Evolutionary conservation across 331 rosid genomes (phyloP), one percentile per base, ranked within the genome.

Genomic region (Cucumis variabilis): DNA sequence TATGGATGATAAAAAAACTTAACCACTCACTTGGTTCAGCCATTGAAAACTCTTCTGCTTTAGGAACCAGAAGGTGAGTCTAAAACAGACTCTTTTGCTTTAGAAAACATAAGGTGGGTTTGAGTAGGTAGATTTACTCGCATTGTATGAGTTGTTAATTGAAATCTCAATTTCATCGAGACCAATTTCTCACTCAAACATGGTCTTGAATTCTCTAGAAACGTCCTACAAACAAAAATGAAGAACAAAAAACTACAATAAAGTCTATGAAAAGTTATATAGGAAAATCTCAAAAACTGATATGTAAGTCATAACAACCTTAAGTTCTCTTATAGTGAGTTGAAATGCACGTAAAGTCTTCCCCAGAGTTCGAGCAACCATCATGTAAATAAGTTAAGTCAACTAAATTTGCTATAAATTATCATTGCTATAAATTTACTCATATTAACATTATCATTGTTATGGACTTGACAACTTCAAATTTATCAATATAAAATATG

Each of bases 351-450:
- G 98, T 87, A 97, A 87, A 7, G 99, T 97, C 90, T 97, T 96
- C 37, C 99, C 99, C 82, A 97, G 87, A 89, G 89, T 97, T 51
- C 99, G 94, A 88, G 99, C 99, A 93, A 97, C 98, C 99, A 95
- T 92, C 92, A 91, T 86, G 83, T 60, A 41, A 62, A 27, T 30
- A 48, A 71, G 28, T 28, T 17, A 27, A 58, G 70, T 8, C 5
- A 13, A 78, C 83, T 50, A 78, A 24, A 51, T 25, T 78, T 9
- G 13, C n/a, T n/a, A n/a, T n/a, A n/a, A n/a, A n/a, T n/a, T n/a
- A n/a, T n/a, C n/a, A n/a, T n/a, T n/a, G n/a, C n/a, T n/a, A n/a
- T n/a, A 48, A 62, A 76, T 21, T 76, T 76, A 0, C 4, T 44
- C 15, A 48, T 23, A 46, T 13, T n/a, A n/a, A n/a, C n/a, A n/a